Base-by-base conservation (phyloP, 306 rosid species). In the Hylodesmum podocarpum region DNA sequence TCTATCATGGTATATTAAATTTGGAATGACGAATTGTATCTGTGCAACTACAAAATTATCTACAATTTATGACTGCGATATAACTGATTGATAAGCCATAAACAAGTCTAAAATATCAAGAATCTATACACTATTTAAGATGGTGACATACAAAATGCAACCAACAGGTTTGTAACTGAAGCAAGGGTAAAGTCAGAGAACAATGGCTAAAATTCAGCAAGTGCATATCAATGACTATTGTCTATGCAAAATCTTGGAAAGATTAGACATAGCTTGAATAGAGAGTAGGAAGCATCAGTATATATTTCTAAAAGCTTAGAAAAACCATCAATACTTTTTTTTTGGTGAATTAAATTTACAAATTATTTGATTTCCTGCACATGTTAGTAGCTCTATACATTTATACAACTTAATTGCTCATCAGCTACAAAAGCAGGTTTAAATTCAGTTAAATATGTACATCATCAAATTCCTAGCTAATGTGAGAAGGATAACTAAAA, bases 241-340 rank as follows among this genome's bases (percentile, higher is more conserved):
- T n/a, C n/a, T n/a, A n/a, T n/a, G n/a, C n/a, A n/a, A n/a, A n/a
- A n/a, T n/a, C n/a, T n/a, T n/a, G n/a, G n/a, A n/a, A n/a, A n/a
- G n/a, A n/a, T n/a, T n/a, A n/a, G n/a, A n/a, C 61, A 31, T 78
- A 68, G 25, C 21, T 34, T 31, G 18, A 10, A 22, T 68, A 33
- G 77, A 33, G 29, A 43, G 7, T 40, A 14, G 27, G 33, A 6
- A 53, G 21, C 37, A 57, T 27, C n/a, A 25, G 50, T 13, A 78
- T 31, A 69, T 78, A 78, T 57, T 67, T 55, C 39, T 67, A 39
- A 77, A 53, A 77, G 58, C 21, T 66, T 18, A 40, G 29, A 31
- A 19, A 68, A 41, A 21, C 10, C 58, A 21, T 11, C 15, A n/a
- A 36, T 7, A 16, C 6, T 25, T 10, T 29, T 37, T 2, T 58